Percentiles rank a stretch among this genome's conserved stretches.
These are phyloP conservation scores for Galerina sulciceps DNA, from an alignment of 768 basidiomycete genomes.

Conservation along the genomic window DNA sequence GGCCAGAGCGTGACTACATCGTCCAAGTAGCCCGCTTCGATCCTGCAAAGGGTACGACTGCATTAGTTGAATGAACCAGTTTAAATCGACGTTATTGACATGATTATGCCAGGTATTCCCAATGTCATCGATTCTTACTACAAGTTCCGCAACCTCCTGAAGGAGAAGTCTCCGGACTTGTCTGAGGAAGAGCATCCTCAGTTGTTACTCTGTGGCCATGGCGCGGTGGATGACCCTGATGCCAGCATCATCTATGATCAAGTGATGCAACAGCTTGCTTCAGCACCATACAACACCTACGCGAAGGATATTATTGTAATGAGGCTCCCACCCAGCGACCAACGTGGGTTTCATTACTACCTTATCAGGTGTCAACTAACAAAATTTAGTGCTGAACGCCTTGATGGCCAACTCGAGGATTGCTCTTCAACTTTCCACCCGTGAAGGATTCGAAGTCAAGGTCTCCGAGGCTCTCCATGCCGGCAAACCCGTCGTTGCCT, in stretches of 20 bases:
- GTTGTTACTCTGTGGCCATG: conserved; percentile 86
- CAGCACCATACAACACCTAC: conserved; percentile 55
- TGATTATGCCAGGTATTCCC: conserved; percentile 69
- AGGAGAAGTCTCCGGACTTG: conserved; percentile 43
- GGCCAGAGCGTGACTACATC: conserved; percentile 85
- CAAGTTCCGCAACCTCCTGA: conserved; percentile 74
- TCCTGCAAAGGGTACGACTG: conserved; percentile 57
- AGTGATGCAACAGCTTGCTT: conserved; percentile 62
- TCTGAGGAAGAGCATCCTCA: conserved; percentile 66
- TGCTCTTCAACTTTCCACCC: conserved; percentile 88
- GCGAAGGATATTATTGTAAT: conserved; percentile 75
- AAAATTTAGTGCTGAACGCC: conserved; percentile 72
- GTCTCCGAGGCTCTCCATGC: conserved; percentile 95
- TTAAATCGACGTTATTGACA: not conserved
- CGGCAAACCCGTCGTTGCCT: conserved; percentile 85
- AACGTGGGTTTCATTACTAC: conserved; percentile 52
- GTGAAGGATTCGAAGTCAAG: conserved; percentile 98
- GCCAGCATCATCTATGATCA: conserved; percentile 91
- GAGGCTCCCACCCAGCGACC: conserved; percentile 82
- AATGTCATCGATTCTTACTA: conserved; percentile 88
- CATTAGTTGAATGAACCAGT: not conserved
- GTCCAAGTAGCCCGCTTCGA: conserved; percentile 96
- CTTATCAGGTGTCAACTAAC: conserved; percentile 24
- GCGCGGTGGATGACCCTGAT: conserved; percentile 94
- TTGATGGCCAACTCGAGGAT: conserved; percentile 89